Evolutionary conservation across 129 eudicot species (phyloP), one percentile per base, ranked within the genome.

Genomic region (Chrysanthemum lavandulifolium): DNA sequence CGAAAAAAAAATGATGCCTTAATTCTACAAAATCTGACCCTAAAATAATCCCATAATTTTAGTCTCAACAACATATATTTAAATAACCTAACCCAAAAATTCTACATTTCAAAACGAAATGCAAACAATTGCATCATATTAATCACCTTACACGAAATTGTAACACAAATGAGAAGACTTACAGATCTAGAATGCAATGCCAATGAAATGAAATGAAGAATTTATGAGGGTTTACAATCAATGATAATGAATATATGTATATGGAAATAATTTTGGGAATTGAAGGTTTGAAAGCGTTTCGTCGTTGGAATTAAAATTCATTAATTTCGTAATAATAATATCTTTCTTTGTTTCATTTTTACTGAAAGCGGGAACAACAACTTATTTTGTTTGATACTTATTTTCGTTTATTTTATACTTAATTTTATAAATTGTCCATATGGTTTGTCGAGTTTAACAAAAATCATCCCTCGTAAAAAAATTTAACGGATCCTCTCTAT

Each of bases 291-390:
- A 58, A 58, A 12, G 63, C 78, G 82, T 40, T 58, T 64, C 78
- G 73, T 65, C 56, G 72, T 70, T 51, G 74, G 74, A 61, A 61
- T 16, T 58, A 10, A 58, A 21, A 21, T 25, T 25, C 47, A 40
- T 40, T 40, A 6, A 40, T 40, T 40, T 40, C 10, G 8, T 40
- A 6, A 36, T 33, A 33, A 5, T 40, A 40, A 6, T 40, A 76
- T 68, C 68, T 68, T 55, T 75, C 47, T 69, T 69, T 69, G 75
- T 76, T 45, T 61, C 67, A 31, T 68, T 76, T 57, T 67, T 77
- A 59, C 68, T 64, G 78, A 75, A 73, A 86, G 91, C 87, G 91
- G 91, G 87, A 83, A 86, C 47, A 36, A 31, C 4, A 29, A 29
- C 4, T 29, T 29, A 25, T 27, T 27, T 27, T 27, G 25, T 23